Conservation (phyloP, 2,329 filamentous ascomycete genomes). For the Aotearoamyces nothofagi region DNA sequence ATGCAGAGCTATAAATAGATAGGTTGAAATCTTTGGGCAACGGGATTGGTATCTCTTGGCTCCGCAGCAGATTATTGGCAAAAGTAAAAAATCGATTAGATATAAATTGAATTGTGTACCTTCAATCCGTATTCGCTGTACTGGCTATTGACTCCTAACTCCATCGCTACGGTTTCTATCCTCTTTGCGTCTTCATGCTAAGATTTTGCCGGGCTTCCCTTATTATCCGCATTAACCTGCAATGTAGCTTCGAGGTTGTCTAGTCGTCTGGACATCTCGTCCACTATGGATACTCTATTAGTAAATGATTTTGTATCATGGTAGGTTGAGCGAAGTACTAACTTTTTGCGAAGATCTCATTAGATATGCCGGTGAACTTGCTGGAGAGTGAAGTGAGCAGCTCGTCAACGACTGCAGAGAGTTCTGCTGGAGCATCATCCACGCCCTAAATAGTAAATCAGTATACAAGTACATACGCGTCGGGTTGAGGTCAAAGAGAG, state of each 20-base stretch:
- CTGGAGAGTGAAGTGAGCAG: conserved; percentile 69
- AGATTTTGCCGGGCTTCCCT: conserved; percentile 11
- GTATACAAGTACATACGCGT: too few species aligned
- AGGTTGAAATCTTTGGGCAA: conserved; percentile 1
- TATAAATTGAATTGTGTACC: too few species aligned
- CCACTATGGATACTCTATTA: conserved; percentile 43
- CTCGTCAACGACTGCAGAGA: conserved; percentile 57
- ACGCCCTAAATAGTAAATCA: too few species aligned
- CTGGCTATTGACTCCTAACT: too few species aligned
- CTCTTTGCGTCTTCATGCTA: too few species aligned
- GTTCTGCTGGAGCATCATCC: conserved; percentile 9
- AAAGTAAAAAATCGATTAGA: too few species aligned
- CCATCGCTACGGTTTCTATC: too few species aligned
- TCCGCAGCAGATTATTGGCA: too few species aligned
- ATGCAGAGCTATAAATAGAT: conserved; percentile 32
- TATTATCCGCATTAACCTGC: conserved; percentile 12
- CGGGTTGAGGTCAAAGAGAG: too few species aligned
- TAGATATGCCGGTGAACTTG: conserved; percentile 75
- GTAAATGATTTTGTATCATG: too few species aligned
- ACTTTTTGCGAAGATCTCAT: conserved; percentile 84
- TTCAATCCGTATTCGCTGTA: too few species aligned
- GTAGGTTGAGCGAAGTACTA: conserved; percentile 23
- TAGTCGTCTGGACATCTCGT: conserved; percentile 78
- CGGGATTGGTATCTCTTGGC: not conserved
- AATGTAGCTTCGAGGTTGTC: conserved; percentile 49